Conservation (phyloP, 2,329 filamentous ascomycete genomes). For the Alternaria arborescens region DNA sequence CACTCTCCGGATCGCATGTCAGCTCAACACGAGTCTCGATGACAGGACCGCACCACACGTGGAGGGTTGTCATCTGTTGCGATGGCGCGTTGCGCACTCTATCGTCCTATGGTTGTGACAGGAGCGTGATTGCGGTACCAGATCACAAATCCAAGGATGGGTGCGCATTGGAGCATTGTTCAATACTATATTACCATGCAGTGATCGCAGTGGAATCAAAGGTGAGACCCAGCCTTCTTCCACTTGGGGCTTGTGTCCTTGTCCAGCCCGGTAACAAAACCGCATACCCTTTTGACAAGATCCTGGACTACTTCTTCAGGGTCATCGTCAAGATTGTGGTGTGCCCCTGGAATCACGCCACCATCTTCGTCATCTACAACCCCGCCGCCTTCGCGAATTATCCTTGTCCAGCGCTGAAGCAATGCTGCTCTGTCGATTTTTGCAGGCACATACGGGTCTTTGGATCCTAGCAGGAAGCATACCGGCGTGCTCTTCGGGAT, state of each 20-base stretch:
- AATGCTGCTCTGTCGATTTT: slow-evolving; percentile 66
- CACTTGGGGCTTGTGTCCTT: neutral
- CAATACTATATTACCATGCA: neutral
- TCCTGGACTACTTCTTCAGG: slow-evolving; percentile 57
- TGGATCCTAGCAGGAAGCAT: slow-evolving; percentile 70
- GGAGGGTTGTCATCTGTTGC: neutral
- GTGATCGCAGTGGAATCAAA: neutral
- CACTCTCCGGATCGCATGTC: neutral
- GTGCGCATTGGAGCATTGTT: neutral
- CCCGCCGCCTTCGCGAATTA: slow-evolving; percentile 56
- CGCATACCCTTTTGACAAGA: slow-evolving; percentile 60
- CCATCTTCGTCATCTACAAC: slow-evolving; percentile 59
- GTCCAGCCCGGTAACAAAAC: slow-evolving; percentile 54
- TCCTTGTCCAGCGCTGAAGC: slow-evolving; percentile 64
- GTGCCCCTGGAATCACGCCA: slow-evolving; percentile 60
- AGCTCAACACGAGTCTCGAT: neutral
- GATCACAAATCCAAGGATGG: neutral
- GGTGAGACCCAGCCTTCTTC: neutral
- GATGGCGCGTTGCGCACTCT: neutral
- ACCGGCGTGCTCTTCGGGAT: slow-evolving; percentile 63
- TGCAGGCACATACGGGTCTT: slow-evolving; percentile 71
- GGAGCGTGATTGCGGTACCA: neutral
- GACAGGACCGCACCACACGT: neutral
- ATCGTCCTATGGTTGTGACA: neutral
- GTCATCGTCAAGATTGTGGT: slow-evolving; percentile 61